Evolutionary conservation across 2,329 filamentous ascomycete genomes (phyloP).

Genomic region (Achaetomium macrosporum): DNA sequence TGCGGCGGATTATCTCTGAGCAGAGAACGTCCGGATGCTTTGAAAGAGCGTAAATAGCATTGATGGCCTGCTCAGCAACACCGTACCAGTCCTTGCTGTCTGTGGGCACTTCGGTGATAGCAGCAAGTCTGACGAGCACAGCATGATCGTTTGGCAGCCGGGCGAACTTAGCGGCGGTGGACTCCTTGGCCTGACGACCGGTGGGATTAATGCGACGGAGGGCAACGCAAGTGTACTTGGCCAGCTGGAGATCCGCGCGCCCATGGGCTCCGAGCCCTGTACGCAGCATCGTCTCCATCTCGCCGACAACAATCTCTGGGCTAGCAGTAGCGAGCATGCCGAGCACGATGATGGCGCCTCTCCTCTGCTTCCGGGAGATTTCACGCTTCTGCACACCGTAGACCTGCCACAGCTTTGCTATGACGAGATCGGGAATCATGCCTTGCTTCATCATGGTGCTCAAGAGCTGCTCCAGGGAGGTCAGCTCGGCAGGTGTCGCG

Average conservation of each 20-base stretch:
- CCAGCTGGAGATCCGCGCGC: conserved; percentile 75
- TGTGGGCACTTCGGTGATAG: conserved; percentile 77
- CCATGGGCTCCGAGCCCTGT: conserved; percentile 82
- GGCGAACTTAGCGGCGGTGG: conserved; percentile 56
- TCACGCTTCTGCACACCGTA: conserved; percentile 92
- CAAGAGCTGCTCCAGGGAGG: conserved; percentile 87
- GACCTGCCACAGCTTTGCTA: conserved; percentile 94
- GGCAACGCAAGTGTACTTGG: conserved; percentile 93
- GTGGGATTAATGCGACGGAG: conserved; percentile 83
- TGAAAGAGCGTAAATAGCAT: conserved; percentile 87
- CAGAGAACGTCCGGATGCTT: conserved; percentile 92
- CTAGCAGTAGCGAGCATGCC: conserved; percentile 94
- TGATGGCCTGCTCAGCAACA: conserved; percentile 91
- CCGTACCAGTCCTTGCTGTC: conserved; percentile 96
- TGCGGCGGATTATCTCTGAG: conserved; percentile 81
- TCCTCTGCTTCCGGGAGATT: conserved; percentile 83
- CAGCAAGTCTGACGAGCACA: conserved; percentile 71
- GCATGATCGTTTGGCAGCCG: conserved; percentile 90
- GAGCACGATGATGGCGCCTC: conserved; percentile 90
- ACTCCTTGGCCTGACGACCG: conserved; percentile 72
- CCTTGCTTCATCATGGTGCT: conserved; percentile 97
- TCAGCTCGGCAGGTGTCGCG: conserved; percentile 88
- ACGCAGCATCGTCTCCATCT: conserved; percentile 89
- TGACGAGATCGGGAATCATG: conserved; percentile 75
- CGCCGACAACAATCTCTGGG: conserved; percentile 85